Evolutionary conservation across 495 filamentous ascomycete genomes (phyloP).

Genomic region (Penicillium crystallinum): DNA sequence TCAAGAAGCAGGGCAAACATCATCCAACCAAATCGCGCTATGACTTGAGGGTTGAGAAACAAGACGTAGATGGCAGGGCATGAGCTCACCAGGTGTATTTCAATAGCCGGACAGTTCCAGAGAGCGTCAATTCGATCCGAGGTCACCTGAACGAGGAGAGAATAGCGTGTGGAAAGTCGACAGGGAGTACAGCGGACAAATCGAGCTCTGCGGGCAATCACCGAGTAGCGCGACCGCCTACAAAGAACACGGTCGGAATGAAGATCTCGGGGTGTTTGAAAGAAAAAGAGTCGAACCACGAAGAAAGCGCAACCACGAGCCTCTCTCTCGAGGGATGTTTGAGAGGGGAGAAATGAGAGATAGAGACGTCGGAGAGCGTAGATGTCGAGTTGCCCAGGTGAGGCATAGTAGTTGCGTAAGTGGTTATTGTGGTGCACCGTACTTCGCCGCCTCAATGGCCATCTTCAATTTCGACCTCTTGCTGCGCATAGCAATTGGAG

Average conservation of each 20-base stretch:
- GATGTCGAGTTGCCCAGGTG: conserved; percentile 7
- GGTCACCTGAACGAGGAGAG: not conserved
- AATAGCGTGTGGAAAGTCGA: not conserved
- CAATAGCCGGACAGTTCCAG: not conserved
- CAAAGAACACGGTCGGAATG: conserved; percentile 3
- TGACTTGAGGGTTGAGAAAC: conserved; percentile 2
- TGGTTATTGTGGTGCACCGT: not conserved
- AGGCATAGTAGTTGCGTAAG: conserved; percentile 3
- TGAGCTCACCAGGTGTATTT: not conserved
- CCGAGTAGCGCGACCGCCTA: conserved; percentile 14
- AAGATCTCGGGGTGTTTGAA: not conserved
- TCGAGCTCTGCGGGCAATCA: conserved; percentile 23
- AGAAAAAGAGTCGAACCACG: not conserved
- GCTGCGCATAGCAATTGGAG: not conserved
- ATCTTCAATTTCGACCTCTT: not conserved
- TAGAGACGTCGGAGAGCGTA: conserved; percentile 2
- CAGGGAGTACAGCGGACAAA: conserved; percentile 8
- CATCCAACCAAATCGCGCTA: conserved; percentile 4
- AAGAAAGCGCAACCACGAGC: not conserved
- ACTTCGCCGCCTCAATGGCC: not conserved
- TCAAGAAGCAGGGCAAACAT: conserved; percentile 5
- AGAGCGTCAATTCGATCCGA: not conserved
- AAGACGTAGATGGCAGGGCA: not conserved
- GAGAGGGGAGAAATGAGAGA: conserved; percentile 1
- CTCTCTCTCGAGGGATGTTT: conserved; percentile 2